Conservation (phyloP, 1,284 basidiomycete genomes). For the Irpex rosettiformis region DNA sequence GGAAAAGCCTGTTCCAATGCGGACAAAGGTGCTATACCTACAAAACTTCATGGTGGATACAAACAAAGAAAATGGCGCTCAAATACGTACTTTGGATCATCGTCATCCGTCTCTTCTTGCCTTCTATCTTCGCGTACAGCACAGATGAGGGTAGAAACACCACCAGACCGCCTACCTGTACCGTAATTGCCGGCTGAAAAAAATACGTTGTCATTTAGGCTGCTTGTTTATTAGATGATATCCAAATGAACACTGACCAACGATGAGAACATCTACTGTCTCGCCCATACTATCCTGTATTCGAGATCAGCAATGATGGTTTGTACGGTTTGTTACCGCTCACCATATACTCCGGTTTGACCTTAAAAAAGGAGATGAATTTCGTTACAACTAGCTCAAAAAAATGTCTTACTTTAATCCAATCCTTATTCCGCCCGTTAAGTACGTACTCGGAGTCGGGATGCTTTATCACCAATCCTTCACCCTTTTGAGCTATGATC, state of each 20-base stretch:
- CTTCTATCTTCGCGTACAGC: conserved; percentile 71
- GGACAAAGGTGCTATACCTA: conserved; percentile 79
- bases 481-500: conserved; percentile 79
- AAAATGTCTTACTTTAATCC: conserved; percentile 71
- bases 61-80: neutral
- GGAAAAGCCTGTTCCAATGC: conserved; percentile 84
- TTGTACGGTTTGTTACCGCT: conserved; percentile 16
- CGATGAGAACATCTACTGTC: conserved; percentile 85
- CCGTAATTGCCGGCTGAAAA: conserved; percentile 78
- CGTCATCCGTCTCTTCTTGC: conserved; percentile 45
- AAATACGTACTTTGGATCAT: conserved; percentile 57
- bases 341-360: conserved; percentile 95
- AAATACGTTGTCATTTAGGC: too few relatives aligned
- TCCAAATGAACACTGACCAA: conserved; percentile 49
- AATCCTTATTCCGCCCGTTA: conserved; percentile 83
- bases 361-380: conserved; percentile 31
- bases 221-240: too few relatives aligned
- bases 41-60: neutral
- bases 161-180: conserved; percentile 67
- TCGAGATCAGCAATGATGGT: conserved; percentile 3
- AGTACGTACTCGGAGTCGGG: conserved; percentile 75
- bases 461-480: conserved; percentile 90
- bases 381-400: conserved; percentile 1
- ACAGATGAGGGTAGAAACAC: conserved; percentile 78
- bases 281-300: conserved; percentile 82